A percentile compares a stretch with the other conserved stretches of the same genome.
Evolutionary conservation across 2,329 filamentous ascomycete species (phyloP).

Genomic region (Xylariaceae sp.): DNA sequence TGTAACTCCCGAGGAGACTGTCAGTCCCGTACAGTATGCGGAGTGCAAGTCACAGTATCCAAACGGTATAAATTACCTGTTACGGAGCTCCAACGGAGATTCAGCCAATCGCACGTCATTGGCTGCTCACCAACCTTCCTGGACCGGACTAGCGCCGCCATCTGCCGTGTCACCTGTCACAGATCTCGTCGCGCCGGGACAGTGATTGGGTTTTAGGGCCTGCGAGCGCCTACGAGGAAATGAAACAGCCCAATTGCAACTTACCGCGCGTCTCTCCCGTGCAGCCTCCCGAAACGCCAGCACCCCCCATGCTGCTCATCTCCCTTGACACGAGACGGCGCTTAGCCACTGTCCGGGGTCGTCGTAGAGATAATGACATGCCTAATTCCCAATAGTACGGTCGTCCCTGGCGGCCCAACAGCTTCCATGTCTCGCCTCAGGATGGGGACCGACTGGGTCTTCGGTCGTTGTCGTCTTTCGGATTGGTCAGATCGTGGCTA

Average conservation of each 20-base stretch:
- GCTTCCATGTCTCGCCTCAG: conserved; percentile 10
- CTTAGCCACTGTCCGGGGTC: conserved; percentile 22
- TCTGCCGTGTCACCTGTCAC: conserved; percentile 7
- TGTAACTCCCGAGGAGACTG: not conserved
- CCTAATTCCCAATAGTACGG: conserved; percentile 13
- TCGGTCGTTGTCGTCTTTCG: conserved; percentile 4
- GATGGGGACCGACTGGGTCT: conserved; percentile 10
- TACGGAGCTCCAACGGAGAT: not conserved
- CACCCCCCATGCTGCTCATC: conserved; percentile 6
- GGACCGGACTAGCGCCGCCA: not conserved
- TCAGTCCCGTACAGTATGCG: not conserved
- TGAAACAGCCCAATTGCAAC: conserved; percentile 21
- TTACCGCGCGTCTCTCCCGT: conserved; percentile 25
- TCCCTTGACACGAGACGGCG: conserved; percentile 16
- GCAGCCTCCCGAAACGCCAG: conserved; percentile 21
- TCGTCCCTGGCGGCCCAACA: conserved; percentile 1
- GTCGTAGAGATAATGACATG: conserved; percentile 12
- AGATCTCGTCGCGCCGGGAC: conserved; percentile 13
- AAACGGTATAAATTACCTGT: not conserved
- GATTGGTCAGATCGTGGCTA: conserved; percentile 20
- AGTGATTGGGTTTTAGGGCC: conserved; percentile 23
- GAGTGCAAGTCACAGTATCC: not conserved
- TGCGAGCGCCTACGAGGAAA: conserved; percentile 9
- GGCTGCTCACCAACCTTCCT: not conserved
- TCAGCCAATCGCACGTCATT: not conserved